phyloP scores from a whole-genome alignment of 1,284 basidiomycete genomes.

The Cutaneotrichosporon arboriforme region DNA sequence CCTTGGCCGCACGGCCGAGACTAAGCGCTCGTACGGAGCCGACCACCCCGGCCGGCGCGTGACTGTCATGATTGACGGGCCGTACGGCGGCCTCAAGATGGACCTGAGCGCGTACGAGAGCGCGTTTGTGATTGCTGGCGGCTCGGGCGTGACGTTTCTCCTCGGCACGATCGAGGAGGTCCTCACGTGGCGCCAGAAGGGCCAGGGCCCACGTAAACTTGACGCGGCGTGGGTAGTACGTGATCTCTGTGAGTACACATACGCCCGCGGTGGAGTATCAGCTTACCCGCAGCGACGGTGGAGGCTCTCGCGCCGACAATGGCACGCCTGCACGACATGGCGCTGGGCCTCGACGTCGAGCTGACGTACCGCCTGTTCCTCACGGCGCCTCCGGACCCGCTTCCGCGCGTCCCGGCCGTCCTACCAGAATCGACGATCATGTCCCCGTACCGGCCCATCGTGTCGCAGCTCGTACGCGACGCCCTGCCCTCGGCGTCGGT shows the following conservation, averaged over 20 bases:
- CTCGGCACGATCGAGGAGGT: slow-evolving; percentile 42
- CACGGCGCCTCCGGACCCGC: slow-evolving; percentile 31
- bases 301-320: slow-evolving; percentile 35
- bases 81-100: slow-evolving; percentile 42
- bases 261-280: too few relatives aligned
- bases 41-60: slow-evolving; percentile 35
- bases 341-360: slow-evolving; percentile 16
- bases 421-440: slow-evolving; percentile 26
- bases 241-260: slow-evolving; percentile 32
- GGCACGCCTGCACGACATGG: slow-evolving; percentile 22
- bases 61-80: slow-evolving; percentile 40
- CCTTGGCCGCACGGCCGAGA: slow-evolving; percentile 12
- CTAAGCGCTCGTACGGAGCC: neutral
- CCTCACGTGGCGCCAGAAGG: slow-evolving; percentile 22
- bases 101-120: slow-evolving; percentile 32
- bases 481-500: slow-evolving; percentile 15
- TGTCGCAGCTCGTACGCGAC: slow-evolving; percentile 36
- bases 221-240: slow-evolving; percentile 40
- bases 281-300: slow-evolving; percentile 26
- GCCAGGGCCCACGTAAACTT: slow-evolving; percentile 23
- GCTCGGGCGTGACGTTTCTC: slow-evolving; percentile 43
- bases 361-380: slow-evolving; percentile 34
- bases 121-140: slow-evolving; percentile 40
- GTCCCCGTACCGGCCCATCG: slow-evolving; percentile 32
- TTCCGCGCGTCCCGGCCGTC: slow-evolving; percentile 19